Conservation (phyloP, 2,329 filamentous ascomycete species). For the Dichotomopilus funicola region DNA sequence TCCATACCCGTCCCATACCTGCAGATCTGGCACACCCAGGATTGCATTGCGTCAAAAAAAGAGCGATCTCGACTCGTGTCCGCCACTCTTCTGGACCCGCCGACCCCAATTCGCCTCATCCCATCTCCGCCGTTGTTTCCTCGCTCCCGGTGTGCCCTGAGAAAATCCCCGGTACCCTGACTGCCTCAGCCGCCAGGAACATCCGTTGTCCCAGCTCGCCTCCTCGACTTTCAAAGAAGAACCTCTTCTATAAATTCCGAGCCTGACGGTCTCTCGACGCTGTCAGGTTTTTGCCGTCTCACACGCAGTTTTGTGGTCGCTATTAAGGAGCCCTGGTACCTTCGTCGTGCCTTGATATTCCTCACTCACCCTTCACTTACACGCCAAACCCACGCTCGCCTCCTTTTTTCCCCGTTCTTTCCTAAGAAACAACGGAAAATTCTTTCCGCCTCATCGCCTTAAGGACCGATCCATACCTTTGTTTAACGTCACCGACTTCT, state of each 20-base stretch:
- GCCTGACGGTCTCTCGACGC: conserved; percentile 16
- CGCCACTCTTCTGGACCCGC: conserved; percentile 18
- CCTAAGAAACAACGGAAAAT: not conserved
- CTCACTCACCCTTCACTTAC: conserved; percentile 4
- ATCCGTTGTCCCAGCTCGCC: conserved; percentile 4
- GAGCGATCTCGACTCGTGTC: conserved; percentile 23
- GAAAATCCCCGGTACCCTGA: not conserved
- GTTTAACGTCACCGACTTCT: not conserved
- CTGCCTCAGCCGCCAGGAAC: not conserved
- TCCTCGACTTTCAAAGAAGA: not conserved
- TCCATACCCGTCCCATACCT: conserved; percentile 8
- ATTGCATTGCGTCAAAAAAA: conserved; percentile 17
- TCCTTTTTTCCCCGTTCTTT: not conserved
- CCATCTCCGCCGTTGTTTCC: conserved; percentile 4
- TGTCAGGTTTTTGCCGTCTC: conserved; percentile 14
- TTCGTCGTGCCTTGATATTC: conserved; percentile 25
- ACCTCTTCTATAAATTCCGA: conserved; percentile 16
- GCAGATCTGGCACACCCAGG: conserved; percentile 12
- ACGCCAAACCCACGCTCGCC: not conserved
- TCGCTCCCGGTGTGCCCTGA: not conserved
- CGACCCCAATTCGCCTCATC: conserved; percentile 6
- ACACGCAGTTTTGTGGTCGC: conserved; percentile 30
- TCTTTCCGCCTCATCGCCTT: not conserved
- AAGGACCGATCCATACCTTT: not conserved
- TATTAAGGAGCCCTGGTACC: conserved; percentile 31